A percentile compares a stretch with the other conserved stretches of the same genome.
Conservation (phyloP, 257 asterid genomes). For the Solanum chmielewskii region DNA sequence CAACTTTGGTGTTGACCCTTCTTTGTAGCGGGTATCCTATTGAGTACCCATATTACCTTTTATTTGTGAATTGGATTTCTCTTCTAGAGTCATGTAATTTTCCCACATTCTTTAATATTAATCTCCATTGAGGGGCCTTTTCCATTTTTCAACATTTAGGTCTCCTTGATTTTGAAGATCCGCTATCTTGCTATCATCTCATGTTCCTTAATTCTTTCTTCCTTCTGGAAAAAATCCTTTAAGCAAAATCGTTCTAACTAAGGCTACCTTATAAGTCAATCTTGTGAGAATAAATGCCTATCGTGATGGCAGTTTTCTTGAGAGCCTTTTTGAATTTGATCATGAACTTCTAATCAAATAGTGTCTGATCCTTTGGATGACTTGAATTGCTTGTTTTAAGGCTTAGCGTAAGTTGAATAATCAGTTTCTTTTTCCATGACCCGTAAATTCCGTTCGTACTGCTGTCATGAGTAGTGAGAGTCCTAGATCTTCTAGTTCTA, state of each 20-base stretch:
- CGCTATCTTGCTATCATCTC: neutral
- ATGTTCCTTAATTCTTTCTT: neutral
- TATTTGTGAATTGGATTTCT: neutral
- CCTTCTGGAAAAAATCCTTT: neutral
- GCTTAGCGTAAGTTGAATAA: neutral
- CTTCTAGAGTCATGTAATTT: neutral
- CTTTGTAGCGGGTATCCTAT: neutral
- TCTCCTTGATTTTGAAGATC: neutral
- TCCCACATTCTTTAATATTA: neutral
- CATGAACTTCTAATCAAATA: neutral
- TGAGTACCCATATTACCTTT: neutral
- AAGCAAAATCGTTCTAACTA: neutral
- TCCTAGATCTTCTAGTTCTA: neutral
- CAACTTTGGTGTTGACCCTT: neutral
- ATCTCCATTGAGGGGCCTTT: neutral
- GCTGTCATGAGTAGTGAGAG: neutral
- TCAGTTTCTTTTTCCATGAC: neutral
- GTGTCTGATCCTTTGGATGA: neutral
- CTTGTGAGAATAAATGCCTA: neutral
- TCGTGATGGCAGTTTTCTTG: neutral
- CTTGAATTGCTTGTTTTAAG: neutral
- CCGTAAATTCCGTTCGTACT: neutral
- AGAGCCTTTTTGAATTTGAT: neutral
- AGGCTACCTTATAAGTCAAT: neutral
- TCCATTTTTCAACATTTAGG: neutral